These are phyloP conservation scores for Talaromyces sp. DNA, from an alignment of 2,329 filamentous ascomycete genomes.

Conservation along the genomic window DNA sequence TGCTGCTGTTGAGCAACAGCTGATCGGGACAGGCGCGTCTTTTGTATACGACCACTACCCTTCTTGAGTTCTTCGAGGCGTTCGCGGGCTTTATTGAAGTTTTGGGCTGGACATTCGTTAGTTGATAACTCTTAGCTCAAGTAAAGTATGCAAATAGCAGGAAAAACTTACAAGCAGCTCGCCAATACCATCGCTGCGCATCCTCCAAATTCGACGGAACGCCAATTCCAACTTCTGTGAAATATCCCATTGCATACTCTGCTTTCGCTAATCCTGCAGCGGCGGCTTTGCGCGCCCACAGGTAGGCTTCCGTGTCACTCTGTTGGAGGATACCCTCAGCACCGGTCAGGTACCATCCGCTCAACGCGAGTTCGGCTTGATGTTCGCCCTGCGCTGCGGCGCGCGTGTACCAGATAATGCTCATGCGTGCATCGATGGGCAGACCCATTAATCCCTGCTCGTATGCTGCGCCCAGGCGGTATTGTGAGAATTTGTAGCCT, in stretches of 20 bases:
- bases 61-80: conserved; percentile 87
- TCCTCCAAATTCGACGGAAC: conserved; percentile 82
- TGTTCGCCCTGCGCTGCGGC: conserved; percentile 92
- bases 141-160: not conserved
- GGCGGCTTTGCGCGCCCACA: conserved; percentile 94
- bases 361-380: conserved; percentile 77
- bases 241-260: conserved; percentile 97
- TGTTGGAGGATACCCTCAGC: conserved; percentile 81
- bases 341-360: conserved; percentile 93
- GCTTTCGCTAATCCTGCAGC: conserved; percentile 84
- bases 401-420: conserved; percentile 89
- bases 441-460: conserved; percentile 85
- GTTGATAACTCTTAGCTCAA: not conserved
- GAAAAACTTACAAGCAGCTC: conserved; percentile 76
- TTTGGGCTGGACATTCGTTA: conserved; percentile 61
- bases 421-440: conserved; percentile 73
- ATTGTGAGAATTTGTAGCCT: conserved; percentile 94
- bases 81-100: conserved; percentile 88
- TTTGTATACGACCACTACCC: conserved; percentile 66
- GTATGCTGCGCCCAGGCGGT: conserved; percentile 77
- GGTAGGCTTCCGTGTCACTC: conserved; percentile 90
- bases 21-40: conserved; percentile 73
- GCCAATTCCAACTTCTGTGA: conserved; percentile 91
- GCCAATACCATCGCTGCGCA: conserved; percentile 96
- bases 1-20: conserved; percentile 76